These are phyloP conservation scores for Ochromonas danica DNA, from an alignment of 108 stramenopile species.

Conservation along the genomic window DNA sequence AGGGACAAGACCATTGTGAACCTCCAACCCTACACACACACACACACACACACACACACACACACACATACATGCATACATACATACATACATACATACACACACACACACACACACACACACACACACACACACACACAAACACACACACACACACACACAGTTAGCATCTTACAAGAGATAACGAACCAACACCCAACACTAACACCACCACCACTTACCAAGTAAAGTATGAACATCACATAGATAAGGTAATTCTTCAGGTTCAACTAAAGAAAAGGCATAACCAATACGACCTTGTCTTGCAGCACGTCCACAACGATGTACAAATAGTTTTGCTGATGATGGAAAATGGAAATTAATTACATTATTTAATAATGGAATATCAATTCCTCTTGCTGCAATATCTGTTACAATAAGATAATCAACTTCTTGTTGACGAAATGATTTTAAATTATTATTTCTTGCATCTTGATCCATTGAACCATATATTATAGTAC, in stretches of 20 bases:
- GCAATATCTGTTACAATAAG: conserved; percentile 97
- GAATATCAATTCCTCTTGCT: conserved; percentile 95
- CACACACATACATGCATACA: no score
- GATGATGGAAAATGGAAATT: conserved; percentile 90
- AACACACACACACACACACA: no score
- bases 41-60: not conserved
- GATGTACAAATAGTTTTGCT: conserved; percentile 93
- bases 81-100: no score
- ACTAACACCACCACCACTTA: no score
- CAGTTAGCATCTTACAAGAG: no score
- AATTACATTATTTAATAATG: conserved; percentile 94
- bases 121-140: no score
- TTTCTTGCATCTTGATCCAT: conserved; percentile 89
- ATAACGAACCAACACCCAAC: no score
- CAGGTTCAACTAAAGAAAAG: conserved; percentile 87
- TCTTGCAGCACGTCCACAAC: conserved; percentile 84
- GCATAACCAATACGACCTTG: conserved; percentile 85
- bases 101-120: no score
- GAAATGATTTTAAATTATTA: conserved; percentile 64
- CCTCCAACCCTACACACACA: no score
- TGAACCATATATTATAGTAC: conserved; percentile 84
- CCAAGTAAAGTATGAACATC: conserved; percentile 93
- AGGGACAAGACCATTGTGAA: no score
- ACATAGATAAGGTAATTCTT: conserved; percentile 94
- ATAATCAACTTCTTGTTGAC: conserved; percentile 54